Conservation (phyloP, 1,284 basidiomycete genomes). For the Boletellus deceptivus region DNA sequence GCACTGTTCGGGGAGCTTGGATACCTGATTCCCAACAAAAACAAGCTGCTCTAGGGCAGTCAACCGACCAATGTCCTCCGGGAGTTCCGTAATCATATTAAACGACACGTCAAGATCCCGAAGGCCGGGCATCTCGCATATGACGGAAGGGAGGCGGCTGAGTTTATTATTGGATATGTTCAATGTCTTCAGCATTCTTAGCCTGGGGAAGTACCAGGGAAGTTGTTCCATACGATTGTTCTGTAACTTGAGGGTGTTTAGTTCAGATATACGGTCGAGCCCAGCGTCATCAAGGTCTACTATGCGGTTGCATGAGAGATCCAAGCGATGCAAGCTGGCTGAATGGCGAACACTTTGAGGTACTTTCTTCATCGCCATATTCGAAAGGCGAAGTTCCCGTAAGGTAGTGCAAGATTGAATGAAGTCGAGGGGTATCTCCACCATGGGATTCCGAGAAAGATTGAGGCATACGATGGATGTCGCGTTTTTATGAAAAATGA, state of each 20-base stretch:
- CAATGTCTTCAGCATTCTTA: constrained; percentile 73
- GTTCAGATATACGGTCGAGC: constrained; percentile 74
- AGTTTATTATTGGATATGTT: constrained; percentile 99
- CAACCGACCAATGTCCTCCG: constrained; percentile 77
- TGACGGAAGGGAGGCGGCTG: constrained; percentile 72
- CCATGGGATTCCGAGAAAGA: constrained; percentile 92
- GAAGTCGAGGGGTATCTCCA: constrained; percentile 96
- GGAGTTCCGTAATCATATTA: constrained; percentile 85
- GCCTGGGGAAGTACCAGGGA: constrained; percentile 80
- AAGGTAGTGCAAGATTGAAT: constrained; percentile 86
- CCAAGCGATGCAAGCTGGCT: constrained; percentile 76
- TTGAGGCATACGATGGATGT: constrained; percentile 86
- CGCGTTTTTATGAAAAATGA: constrained; percentile 85
- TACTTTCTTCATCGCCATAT: constrained; percentile 94
- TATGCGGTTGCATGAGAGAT: constrained; percentile 93
- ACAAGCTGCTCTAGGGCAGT: constrained; percentile 73
- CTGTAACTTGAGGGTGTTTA: constrained; percentile 78
- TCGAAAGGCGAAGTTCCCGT: constrained; percentile 84
- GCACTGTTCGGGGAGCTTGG: constrained; percentile 72
- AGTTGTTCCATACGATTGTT: constrained; percentile 92
- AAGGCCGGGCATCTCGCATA: constrained; percentile 75
- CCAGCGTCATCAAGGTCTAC: constrained; percentile 85
- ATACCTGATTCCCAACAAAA: constrained; percentile 86
- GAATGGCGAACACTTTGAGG: constrained; percentile 83
- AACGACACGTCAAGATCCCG: constrained; percentile 93